Conservation (phyloP, 805 yeast species). For the Yarrowia sp. region DNA sequence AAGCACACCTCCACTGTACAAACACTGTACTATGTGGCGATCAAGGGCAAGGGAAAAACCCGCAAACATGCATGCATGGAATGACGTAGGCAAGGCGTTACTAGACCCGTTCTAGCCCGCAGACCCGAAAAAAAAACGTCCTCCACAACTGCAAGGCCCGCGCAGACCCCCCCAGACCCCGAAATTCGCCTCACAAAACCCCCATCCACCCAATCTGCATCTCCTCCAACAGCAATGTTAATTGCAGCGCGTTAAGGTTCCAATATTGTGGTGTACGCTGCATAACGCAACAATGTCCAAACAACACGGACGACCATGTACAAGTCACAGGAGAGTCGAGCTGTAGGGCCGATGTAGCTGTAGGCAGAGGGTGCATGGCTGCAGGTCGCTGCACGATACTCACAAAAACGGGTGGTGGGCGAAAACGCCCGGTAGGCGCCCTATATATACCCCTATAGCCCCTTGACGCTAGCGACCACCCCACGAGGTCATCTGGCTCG, state of each 20-base stretch:
- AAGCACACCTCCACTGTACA: not conserved
- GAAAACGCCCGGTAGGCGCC: not conserved
- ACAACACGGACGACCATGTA: not conserved
- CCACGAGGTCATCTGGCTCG: conserved; percentile 18
- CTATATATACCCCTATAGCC: conserved; percentile 11
- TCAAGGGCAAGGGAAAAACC: conserved; percentile 18
- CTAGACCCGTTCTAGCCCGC: no score
- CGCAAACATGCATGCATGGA: conserved; percentile 23
- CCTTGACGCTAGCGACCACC: no score
- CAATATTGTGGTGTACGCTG: conserved; percentile 21
- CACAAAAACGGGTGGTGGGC: not conserved
- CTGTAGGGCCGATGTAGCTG: no score
- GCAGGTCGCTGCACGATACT: no score
- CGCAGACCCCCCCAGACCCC: no score
- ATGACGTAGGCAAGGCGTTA: conserved; percentile 16
- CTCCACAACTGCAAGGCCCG: no score
- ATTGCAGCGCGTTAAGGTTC: not conserved
- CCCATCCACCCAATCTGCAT: not conserved
- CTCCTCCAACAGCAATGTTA: not conserved
- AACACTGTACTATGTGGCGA: conserved; percentile 10
- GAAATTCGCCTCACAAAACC: no score
- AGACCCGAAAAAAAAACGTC: no score
- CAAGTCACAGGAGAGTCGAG: not conserved
- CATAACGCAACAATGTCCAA: conserved; percentile 11
- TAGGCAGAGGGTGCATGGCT: no score